Evolutionary conservation across 441 rosid genomes (phyloP).

Genomic region (Erodium texanum): DNA sequence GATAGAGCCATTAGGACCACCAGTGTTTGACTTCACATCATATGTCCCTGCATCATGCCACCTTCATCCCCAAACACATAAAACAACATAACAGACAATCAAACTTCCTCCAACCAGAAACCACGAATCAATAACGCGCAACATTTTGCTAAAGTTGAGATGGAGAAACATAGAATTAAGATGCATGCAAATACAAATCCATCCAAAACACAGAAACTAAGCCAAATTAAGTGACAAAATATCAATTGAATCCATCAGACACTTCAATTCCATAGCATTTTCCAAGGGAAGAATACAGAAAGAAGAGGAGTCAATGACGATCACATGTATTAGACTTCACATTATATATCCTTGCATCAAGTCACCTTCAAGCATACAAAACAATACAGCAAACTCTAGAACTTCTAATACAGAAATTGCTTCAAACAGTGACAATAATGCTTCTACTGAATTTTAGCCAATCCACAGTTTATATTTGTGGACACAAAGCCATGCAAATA

Average conservation of each 20-base stretch:
- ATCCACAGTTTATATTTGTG: background rate
- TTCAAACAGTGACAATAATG: background rate
- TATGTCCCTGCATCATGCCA: constrained; percentile 97
- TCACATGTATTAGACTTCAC: background rate
- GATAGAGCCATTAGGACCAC: constrained; percentile 88
- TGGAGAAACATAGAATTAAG: background rate
- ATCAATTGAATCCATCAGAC: background rate
- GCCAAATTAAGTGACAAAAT: background rate
- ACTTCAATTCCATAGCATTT: background rate
- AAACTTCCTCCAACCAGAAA: background rate
- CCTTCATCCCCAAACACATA: constrained; percentile 27
- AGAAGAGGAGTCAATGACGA: background rate
- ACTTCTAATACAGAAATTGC: background rate
- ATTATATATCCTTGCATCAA: background rate
- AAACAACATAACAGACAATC: background rate
- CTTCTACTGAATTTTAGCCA: background rate
- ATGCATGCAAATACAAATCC: background rate
- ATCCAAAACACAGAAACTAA: background rate
- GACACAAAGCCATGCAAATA: background rate
- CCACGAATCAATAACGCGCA: background rate
- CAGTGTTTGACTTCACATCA: constrained; percentile 69
- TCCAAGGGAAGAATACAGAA: background rate
- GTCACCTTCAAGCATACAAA: background rate
- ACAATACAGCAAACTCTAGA: background rate
- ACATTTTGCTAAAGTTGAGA: background rate